Conservation (phyloP, 805 yeast genomes). For the Nakazawaea molendinolei region DNA sequence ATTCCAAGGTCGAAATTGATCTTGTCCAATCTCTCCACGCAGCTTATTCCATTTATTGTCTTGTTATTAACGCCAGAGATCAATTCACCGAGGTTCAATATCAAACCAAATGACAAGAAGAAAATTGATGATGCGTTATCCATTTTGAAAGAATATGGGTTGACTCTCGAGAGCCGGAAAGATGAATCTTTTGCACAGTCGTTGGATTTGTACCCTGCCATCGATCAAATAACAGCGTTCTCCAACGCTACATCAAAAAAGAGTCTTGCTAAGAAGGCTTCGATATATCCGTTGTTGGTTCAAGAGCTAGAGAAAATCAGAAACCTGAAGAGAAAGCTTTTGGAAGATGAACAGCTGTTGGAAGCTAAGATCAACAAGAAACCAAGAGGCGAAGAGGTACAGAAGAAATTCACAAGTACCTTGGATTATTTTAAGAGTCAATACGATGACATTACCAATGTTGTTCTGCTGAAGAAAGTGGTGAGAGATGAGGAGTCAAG, state of each 20-base stretch:
- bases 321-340: constrained; percentile 14
- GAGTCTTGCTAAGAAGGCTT: constrained; percentile 5
- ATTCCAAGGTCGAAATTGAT: constrained; percentile 24
- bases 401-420: constrained; percentile 16
- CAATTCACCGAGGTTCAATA: constrained; percentile 19
- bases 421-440: constrained; percentile 38
- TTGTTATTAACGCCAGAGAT: constrained; percentile 22
- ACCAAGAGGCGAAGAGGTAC: constrained; percentile 2
- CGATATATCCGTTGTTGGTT: constrained; percentile 17
- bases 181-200: constrained; percentile 18
- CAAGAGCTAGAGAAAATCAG: constrained; percentile 23
- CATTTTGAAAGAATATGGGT: constrained; percentile 31
- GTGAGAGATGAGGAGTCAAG: constrained; percentile 24
- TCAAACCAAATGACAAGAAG: constrained; percentile 24
- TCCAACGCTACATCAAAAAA: constrained; percentile 15
- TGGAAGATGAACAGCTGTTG: constrained; percentile 9
- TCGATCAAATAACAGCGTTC: constrained; percentile 6
- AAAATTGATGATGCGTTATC: constrained; percentile 31
- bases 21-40: constrained; percentile 17
- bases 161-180: constrained; percentile 29
- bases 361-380: constrained; percentile 9
- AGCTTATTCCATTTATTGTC: constrained; percentile 29
- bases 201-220: constrained; percentile 7
- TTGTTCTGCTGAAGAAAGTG: constrained; percentile 12
- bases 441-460: constrained; percentile 23